phyloP scores from a whole-genome alignment of 768 basidiomycete genomes.

The Lepiota subincarnata region DNA sequence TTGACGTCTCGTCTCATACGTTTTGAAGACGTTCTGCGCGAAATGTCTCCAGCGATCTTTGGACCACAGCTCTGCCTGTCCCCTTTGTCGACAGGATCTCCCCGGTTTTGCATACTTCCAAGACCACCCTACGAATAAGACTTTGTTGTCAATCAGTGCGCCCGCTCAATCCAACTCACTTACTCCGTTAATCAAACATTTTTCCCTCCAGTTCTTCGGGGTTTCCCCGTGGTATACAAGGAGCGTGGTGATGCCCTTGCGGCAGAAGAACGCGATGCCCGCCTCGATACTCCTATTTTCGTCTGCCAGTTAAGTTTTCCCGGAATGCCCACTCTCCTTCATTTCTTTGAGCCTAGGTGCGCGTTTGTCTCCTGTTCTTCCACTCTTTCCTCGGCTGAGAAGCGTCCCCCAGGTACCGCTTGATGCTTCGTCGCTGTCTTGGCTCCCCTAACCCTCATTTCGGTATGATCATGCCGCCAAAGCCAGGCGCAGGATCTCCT shows the following conservation, averaged over 20 bases:
- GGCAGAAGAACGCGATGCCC: slow-evolving; percentile 71
- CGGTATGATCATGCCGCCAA: slow-evolving; percentile 85
- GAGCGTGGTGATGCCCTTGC: slow-evolving; percentile 59
- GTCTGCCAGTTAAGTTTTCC: slow-evolving; percentile 90
- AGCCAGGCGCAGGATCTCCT: slow-evolving; percentile 31
- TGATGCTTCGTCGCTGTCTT: slow-evolving; percentile 96
- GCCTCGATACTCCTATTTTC: slow-evolving; percentile 88
- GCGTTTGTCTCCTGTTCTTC: slow-evolving; percentile 2
- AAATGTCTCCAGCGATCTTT: slow-evolving; percentile 87
- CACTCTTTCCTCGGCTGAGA: neutral
- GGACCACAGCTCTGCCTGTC: slow-evolving; percentile 81
- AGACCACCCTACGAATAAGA: slow-evolving; percentile 72
- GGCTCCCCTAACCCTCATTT: slow-evolving; percentile 74
- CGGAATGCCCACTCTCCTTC: slow-evolving; percentile 82
- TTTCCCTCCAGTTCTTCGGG: slow-evolving; percentile 51
- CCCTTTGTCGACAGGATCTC: slow-evolving; percentile 77
- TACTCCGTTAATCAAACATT: slow-evolving; percentile 5
- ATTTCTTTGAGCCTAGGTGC: slow-evolving; percentile 88
- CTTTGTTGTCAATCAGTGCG: slow-evolving; percentile 66
- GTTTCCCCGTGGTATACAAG: slow-evolving; percentile 63
- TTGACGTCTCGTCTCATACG: slow-evolving; percentile 11
- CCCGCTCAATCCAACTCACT: slow-evolving; percentile 12
- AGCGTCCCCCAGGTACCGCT: slow-evolving; percentile 58
- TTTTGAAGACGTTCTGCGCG: slow-evolving; percentile 77
- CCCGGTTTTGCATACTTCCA: slow-evolving; percentile 78